Base-by-base conservation (phyloP, 2,329 filamentous ascomycete genomes). In the Talaromyces sp. region DNA sequence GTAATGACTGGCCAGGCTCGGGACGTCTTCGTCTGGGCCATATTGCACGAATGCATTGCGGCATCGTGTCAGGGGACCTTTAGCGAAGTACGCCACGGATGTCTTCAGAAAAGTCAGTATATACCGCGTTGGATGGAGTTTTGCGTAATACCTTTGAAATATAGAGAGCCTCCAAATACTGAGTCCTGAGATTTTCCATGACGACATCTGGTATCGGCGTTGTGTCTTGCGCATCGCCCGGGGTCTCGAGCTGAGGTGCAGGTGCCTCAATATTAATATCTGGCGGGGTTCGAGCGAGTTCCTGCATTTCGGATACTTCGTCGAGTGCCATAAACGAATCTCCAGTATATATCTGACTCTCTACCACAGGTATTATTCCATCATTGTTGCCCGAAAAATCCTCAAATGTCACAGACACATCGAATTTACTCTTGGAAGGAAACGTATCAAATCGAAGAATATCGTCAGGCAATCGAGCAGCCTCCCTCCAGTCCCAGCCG, bases 81-180 rank as follows among this genome's bases (percentile, higher is more conserved):
- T 82, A 39, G 79, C 79, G 68, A 82, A 82, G 67, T 82, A 82
- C 60, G 80, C 80, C 60, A 82, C 70, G 31, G 79, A 81, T n/a
- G 79, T 77, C 73, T 80, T 63, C 12, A 9, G n/a, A 11, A 25
- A 42, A 28, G 28, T 60, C 37, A 62, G 63, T 72, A 42, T n/a
- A 25, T 28, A 18, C 11, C 31, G 21, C n/a, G 8, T 21, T 52
- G 31, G 6, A 11, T 14, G 21, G 5, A 21, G n/a, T 14, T 35
- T 16, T 7, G 33, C n/a, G 37, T 25, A 60, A 25, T 63, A 77
- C 76, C 71, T 79, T 79, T 35, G 77, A 79, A 4, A 76, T 68
- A 61, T 80, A 80, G 37, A 80, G 72, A 63, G 76, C 73, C 61
- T 79, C 75, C 12, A 80, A 58, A 67, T 80, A 80, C 56, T 79